Evolutionary conservation across 1,139 yeast species (phyloP), one percentile per base, ranked within the genome.

Genomic region (Candida smagusa): DNA sequence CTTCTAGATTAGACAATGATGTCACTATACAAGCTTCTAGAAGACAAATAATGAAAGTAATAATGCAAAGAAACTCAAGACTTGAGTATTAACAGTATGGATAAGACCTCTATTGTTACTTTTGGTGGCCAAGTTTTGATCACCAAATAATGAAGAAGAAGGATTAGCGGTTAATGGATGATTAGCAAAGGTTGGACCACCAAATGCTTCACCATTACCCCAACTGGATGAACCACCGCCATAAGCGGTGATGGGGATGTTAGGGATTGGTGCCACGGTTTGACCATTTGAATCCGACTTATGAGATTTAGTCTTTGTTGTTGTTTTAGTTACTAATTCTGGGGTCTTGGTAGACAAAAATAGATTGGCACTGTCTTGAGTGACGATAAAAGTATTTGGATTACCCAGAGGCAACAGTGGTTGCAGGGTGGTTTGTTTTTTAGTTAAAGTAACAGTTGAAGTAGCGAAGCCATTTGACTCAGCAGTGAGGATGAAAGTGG

Each of bases 151-250:
- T 1, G 49, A 46, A 27, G 38, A 44, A 2, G 45, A 43, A 21
- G 36, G 41, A 2, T 35, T 28, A 4, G 46, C 50, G n/a, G 50
- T 46, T 22, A 43, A 28, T 6, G 50, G 50, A 26, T 46, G 46
- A 26, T 45, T 42, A 4, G 42, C 39, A 31, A 31, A 46, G 3
- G 48, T 13, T 2, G 48, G 48, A 2, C 33, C 34, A 12, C 25
- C 36, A 12, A 27, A 27, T n/a, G 12, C 9, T 8, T 27, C 16
- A 8, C 29, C 29, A 12, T n/a, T n/a, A 27, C 29, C 29, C 13
- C 9, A 27, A 27, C 29, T 27, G 5, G 29, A 27, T 5, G 12
- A 12, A n/a, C 13, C 16, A 7, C 16, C 16, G 9, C 29, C 29
- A 11, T 11, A 8, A 27, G 12, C 11, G 12, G 31, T 29, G 31